Base-by-base conservation (phyloP, 768 basidiomycete genomes). In the button mushroom (Agaricus bisporus) region DNA sequence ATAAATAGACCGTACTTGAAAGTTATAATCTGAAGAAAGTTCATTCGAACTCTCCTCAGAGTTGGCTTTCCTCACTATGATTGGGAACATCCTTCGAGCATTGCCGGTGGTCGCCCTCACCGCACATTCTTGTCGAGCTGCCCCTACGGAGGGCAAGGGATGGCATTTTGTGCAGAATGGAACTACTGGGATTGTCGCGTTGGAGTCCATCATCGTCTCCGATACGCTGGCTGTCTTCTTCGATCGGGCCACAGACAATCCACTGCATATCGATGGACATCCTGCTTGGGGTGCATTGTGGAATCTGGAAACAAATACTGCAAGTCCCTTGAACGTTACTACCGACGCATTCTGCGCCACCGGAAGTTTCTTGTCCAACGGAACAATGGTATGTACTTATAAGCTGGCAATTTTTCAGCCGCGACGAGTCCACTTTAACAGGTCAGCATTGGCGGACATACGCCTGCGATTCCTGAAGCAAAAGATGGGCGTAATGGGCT, bases 281-380 rank as follows among this genome's bases (percentile, higher is more conserved):
- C 62, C 72, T n/a, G 76, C 76, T 7, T 77, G 76, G 76, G 72
- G 70, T 26, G 73, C 71, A 6, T 62, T 77, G 14, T 70, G 73
- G 60, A 66, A 76, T 51, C 58, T 77, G 10, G 63, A 68, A 55
- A 74, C 73, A 1, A 70, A 72, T 38, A 67, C 63, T 4, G 66
- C 68, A 1, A 66, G 68, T 12, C 62, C 72, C 9, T 55, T 73
- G 8, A 60, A 67, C 41, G 58, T 72, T n/a, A 48, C 67, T 7
- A 66, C 70, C n/a, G 68, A 76, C 54, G 67, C 66, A n/a, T 76
- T 73, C 61, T 76, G 74, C 59, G 75, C 71, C 1, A 70, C 70
- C 17, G 73, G 73, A 8, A 69, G 68, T 2, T 69, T 74, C 48
- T 55, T 75, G 45, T 66, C 70, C 39, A 75, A 74, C 38, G 74